Evolutionary conservation across 202 grass and related monocot species (phyloP).

Genomic region (Zoysia matrella): DNA sequence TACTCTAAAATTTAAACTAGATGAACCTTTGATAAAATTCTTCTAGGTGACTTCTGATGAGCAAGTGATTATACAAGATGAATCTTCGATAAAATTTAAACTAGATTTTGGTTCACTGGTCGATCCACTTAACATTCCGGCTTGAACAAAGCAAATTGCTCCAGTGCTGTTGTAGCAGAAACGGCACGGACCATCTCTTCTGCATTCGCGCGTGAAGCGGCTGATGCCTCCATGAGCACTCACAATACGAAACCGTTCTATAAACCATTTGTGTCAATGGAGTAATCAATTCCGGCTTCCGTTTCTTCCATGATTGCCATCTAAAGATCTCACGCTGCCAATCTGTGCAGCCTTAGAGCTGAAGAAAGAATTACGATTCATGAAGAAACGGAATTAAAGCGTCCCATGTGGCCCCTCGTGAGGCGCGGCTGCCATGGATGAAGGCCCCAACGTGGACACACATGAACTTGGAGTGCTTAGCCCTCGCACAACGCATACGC

Average conservation of each 20-base stretch:
- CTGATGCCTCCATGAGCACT: too few relatives aligned
- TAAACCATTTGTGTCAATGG: background rate
- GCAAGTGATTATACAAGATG: too few relatives aligned
- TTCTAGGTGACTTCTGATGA: too few relatives aligned
- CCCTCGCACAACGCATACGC: constrained; percentile 7
- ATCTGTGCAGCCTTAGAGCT: background rate
- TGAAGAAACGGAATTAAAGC: constrained; percentile 4
- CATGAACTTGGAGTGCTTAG: background rate
- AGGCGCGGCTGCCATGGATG: background rate
- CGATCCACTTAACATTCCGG: too few relatives aligned
- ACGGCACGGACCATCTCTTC: too few relatives aligned
- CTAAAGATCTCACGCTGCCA: background rate
- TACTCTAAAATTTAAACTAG: too few relatives aligned
- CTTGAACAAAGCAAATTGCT: too few relatives aligned
- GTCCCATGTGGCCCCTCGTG: constrained; percentile 54
- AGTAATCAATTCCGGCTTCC: background rate
- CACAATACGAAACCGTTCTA: background rate
- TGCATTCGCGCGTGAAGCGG: too few relatives aligned
- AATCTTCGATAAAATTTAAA: too few relatives aligned
- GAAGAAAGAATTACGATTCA: constrained; percentile 17
- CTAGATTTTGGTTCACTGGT: too few relatives aligned
- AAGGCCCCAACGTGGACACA: background rate
- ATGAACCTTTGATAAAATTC: too few relatives aligned
- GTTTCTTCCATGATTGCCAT: background rate
- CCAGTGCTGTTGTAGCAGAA: too few relatives aligned